These are phyloP conservation scores for Ogataea allantospora DNA, from an alignment of 805 yeast genomes.

Conservation along the genomic window DNA sequence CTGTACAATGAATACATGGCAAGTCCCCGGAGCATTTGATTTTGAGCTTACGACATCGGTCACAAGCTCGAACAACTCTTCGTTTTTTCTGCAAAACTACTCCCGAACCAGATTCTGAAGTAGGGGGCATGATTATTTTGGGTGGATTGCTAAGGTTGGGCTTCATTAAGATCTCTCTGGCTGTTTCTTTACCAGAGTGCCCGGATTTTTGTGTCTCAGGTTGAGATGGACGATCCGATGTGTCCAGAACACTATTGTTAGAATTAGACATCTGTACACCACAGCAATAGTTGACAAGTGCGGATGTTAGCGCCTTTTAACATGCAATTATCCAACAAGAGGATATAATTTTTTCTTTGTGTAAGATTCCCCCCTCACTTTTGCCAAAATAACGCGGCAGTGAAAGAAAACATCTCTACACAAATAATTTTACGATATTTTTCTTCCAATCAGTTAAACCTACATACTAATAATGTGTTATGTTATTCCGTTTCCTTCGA, in stretches of 20 bases:
- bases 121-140: slow-evolving; percentile 29
- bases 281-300: neutral
- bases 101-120: slow-evolving; percentile 15
- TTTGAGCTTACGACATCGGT: slow-evolving; percentile 48
- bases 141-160: slow-evolving; percentile 22
- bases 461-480: neutral
- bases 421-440: neutral
- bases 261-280: slow-evolving; percentile 12
- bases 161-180: slow-evolving; percentile 11
- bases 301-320: slow-evolving; percentile 1
- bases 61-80: slow-evolving; percentile 51
- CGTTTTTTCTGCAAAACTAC: slow-evolving; percentile 30
- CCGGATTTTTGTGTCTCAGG: neutral
- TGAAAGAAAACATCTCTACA: slow-evolving; percentile 4
- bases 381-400: slow-evolving; percentile 11
- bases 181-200: neutral
- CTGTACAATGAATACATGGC: slow-evolving; percentile 68
- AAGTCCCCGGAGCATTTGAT: slow-evolving; percentile 50
- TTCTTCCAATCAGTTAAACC: neutral
- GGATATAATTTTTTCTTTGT: neutral
- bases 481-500: neutral
- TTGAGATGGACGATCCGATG: neutral
- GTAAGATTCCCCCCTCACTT: slow-evolving; percentile 4
- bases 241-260: neutral
- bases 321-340: slow-evolving; percentile 6